A percentile compares a stretch with the other conserved stretches of the same genome.
Evolutionary conservation across 345 rosid genomes (phyloP).

Genomic region (Gossypium rotundifolium): DNA sequence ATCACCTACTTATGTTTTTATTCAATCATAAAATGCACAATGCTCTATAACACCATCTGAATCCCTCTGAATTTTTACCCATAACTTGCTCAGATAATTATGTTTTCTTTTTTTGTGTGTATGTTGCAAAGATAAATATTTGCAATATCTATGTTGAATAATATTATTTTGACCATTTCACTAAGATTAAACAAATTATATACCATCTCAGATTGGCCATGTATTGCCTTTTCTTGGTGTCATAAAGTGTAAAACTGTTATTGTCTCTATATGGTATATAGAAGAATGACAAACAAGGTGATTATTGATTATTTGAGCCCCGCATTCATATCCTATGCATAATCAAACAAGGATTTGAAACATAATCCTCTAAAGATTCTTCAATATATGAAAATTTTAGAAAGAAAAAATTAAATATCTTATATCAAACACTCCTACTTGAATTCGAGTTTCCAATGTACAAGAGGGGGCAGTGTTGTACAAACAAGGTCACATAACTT

Average conservation of each 20-base stretch:
- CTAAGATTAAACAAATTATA: conserved; percentile 20
- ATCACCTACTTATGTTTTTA: conserved; percentile 46
- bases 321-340: no score
- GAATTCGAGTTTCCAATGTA: no score
- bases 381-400: no score
- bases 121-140: conserved; percentile 8
- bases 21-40: conserved; percentile 55
- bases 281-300: background rate
- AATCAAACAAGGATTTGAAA: no score
- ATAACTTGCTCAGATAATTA: conserved; percentile 32
- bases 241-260: conserved; percentile 12
- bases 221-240: conserved; percentile 14
- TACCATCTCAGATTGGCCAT: conserved; percentile 46
- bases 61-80: conserved; percentile 35
- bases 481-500: no score
- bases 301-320: background rate
- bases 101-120: background rate
- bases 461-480: no score
- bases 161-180: conserved; percentile 15
- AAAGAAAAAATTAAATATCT: no score
- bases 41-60: conserved; percentile 34
- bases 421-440: no score
- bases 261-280: conserved; percentile 20
- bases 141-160: background rate
- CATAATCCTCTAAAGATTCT: no score